Conservation (phyloP, 2,329 filamentous ascomycete genomes). For the Nemania abortiva region DNA sequence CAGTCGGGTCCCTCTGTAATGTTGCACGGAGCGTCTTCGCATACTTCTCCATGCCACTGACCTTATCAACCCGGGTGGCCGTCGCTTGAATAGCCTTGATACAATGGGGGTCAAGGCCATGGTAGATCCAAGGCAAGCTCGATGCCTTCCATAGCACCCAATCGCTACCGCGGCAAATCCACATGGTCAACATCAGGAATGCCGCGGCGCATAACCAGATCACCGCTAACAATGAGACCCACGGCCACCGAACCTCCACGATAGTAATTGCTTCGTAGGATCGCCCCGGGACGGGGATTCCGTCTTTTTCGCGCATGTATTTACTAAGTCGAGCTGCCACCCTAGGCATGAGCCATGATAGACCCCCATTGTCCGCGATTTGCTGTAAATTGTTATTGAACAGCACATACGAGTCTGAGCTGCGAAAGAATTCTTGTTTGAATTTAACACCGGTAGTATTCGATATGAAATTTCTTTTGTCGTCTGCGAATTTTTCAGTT, state of each 20-base stretch:
- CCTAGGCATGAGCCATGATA: not conserved
- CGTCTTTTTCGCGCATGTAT: constrained; percentile 20
- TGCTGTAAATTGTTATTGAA: not conserved
- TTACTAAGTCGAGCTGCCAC: constrained; percentile 1
- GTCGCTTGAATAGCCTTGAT: not conserved
- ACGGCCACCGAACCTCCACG: constrained; percentile 22
- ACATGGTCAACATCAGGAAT: constrained; percentile 14
- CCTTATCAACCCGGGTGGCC: not conserved
- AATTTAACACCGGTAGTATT: not conserved
- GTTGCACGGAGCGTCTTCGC: constrained; percentile 1
- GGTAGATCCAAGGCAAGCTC: constrained; percentile 28
- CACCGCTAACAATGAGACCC: not conserved
- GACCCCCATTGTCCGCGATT: constrained; percentile 6
- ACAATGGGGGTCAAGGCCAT: constrained; percentile 3
- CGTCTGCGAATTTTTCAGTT: not conserved
- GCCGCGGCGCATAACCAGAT: constrained; percentile 6
- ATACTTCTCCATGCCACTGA: constrained; percentile 25
- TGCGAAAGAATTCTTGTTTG: not conserved
- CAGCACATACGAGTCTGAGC: not conserved
- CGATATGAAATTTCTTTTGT: not conserved
- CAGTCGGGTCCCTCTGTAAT: constrained; percentile 4
- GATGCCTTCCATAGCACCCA: constrained; percentile 25
- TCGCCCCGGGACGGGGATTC: constrained; percentile 1
- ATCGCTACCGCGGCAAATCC: constrained; percentile 12
- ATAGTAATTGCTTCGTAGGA: not conserved